phyloP scores from a whole-genome alignment of 768 basidiomycete genomes.

The Galerina marginata region DNA sequence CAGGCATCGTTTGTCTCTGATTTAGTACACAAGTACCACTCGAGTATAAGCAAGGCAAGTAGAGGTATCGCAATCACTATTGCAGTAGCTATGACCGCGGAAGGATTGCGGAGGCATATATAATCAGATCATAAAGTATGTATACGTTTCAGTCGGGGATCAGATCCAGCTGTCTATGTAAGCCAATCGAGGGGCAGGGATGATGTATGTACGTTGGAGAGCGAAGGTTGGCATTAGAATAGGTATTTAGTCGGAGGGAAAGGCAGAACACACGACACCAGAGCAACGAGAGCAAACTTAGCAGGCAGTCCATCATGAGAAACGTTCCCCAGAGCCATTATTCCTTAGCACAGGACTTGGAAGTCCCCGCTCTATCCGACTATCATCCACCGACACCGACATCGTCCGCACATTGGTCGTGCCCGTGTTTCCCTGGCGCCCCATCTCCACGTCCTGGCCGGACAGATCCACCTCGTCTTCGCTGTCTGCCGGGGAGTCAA shows the following conservation, averaged over 20 bases:
- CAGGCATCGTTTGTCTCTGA: no score
- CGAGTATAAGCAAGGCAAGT: neutral
- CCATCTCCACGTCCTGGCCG: conserved; percentile 52
- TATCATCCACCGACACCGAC: conserved; percentile 34
- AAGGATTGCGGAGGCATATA: neutral
- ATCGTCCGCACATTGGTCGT: neutral
- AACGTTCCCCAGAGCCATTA: conserved; percentile 20
- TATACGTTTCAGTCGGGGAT: neutral
- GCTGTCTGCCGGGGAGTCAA: conserved; percentile 44
- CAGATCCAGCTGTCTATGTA: neutral
- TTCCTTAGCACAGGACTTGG: conserved; percentile 64
- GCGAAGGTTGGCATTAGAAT: neutral
- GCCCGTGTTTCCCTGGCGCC: conserved; percentile 17
- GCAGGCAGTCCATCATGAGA: conserved; percentile 3
- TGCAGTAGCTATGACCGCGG: neutral
- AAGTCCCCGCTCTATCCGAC: conserved; percentile 65
- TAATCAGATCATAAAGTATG: conserved; percentile 2
- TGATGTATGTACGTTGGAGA: neutral
- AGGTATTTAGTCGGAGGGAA: neutral
- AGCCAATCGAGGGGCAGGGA: no score
- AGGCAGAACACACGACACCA: neutral
- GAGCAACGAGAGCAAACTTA: neutral
- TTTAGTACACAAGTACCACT: no score
- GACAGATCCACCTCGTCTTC: conserved; percentile 42
- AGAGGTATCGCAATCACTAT: neutral